Evolutionary conservation across 1,139 yeast genomes (phyloP), one percentile per base, ranked within the genome.

Genomic region (Arxiozyma heterogenica): DNA sequence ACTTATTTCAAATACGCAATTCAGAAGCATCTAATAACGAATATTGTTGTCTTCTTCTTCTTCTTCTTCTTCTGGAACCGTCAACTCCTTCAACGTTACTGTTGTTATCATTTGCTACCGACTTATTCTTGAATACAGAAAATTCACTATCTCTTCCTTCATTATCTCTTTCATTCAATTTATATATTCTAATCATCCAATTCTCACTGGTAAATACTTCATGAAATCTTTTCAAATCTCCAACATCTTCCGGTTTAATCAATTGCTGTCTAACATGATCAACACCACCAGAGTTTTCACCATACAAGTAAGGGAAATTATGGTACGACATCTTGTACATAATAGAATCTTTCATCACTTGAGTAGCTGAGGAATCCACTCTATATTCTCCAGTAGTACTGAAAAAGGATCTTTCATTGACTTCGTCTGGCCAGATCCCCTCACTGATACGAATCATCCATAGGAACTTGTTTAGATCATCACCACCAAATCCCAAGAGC

Each of bases 401-500:
- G 77, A 90, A 94, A 73, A 75, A 94, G 61, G 84, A 81, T 59
- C 95, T 76, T 73, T 94, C 98, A 62, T 76, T 80, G 54, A 94
- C 83, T 68, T 93, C 98, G 41, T 93, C 98, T 0, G 99, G 99
- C 99, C 99, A 94, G 58, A 94, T 89, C 57, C 98, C 98, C 72
- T 93, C 96, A n/a, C 97, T 82, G 61, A 94, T 94, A 71, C 98
- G 82, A 48, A 94, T 91, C 99, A 94, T 94, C 99, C 99, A 94
- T 66, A 94, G 73, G 74, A 90, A 94, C 73, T 94, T 94, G 76
- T 94, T 94, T 66, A 94, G 77, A 73, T 94, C 99, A 71, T 94
- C 99, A 55, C 99, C 98, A 17, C 95, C 84, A 74, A 82, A 94
- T 41, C 98, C 98, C 55, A 94, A 70, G 51, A 90, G 75, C 27